Evolutionary conservation across 257 asterid genomes (phyloP).

Genomic region (Solanum tacnaense): DNA sequence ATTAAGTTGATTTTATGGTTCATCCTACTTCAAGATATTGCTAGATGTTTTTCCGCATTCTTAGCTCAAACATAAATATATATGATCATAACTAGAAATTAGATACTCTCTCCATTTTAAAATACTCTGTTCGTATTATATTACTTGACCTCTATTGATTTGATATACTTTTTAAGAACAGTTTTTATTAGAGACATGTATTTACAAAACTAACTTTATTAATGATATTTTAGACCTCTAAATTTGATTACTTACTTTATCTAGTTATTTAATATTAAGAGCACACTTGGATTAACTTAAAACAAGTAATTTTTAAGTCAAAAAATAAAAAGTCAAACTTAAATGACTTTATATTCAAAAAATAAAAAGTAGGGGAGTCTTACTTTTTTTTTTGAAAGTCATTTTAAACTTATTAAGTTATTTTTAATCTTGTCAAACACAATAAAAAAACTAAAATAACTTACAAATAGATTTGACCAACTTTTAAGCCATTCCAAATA

Average conservation of each 20-base stretch:
- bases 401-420: too few species aligned
- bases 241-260: neutral
- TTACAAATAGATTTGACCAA: too few species aligned
- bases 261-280: neutral
- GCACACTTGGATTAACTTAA: neutral
- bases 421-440: neutral
- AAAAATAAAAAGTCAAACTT: neutral
- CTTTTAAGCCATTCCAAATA: neutral
- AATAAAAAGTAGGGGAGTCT: neutral
- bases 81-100: neutral
- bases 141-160: too few species aligned
- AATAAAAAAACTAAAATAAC: neutral
- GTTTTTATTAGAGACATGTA: too few species aligned
- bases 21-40: neutral
- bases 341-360: too few species aligned
- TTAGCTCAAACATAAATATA: neutral
- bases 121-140: too few species aligned
- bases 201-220: neutral
- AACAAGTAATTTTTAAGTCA: too few species aligned
- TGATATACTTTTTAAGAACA: too few species aligned
- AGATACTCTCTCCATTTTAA: neutral
- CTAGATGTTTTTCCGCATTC: neutral
- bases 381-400: too few species aligned
- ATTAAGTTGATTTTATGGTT: neutral
- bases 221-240: neutral